Evolutionary conservation across 1,284 basidiomycete genomes (phyloP).

Genomic region (Dichomitus squalens): DNA sequence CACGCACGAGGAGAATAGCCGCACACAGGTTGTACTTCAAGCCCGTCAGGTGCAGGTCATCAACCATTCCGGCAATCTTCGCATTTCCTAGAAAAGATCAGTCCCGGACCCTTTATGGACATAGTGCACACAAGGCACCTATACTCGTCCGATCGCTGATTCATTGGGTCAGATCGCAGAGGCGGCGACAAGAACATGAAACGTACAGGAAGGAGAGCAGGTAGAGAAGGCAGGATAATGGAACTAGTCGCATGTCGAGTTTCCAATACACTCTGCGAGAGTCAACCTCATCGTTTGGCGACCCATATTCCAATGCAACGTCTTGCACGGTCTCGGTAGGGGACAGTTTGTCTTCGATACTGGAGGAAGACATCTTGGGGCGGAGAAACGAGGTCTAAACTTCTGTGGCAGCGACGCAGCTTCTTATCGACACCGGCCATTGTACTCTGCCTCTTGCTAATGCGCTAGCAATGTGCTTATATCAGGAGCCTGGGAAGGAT

Average conservation of each 20-base stretch:
- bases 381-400: background rate
- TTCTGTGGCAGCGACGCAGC: background rate
- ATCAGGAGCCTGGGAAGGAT: too few species aligned
- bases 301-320: background rate
- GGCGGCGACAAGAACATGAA: background rate
- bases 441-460: too few species aligned
- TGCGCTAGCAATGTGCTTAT: too few species aligned
- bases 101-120: slow-evolving; percentile 22
- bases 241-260: slow-evolving; percentile 40
- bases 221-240: slow-evolving; percentile 61
- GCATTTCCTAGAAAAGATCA: slow-evolving; percentile 25
- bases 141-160: slow-evolving; percentile 67
- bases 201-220: slow-evolving; percentile 44
- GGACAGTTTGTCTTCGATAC: background rate
- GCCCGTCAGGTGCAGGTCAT: slow-evolving; percentile 18
- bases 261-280: slow-evolving; percentile 22
- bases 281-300: background rate
- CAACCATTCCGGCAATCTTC: slow-evolving; percentile 20
- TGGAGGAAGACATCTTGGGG: background rate
- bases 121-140: slow-evolving; percentile 51
- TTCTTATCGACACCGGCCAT: background rate
- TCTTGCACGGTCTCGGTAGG: background rate
- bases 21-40: slow-evolving; percentile 21
- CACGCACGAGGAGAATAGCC: slow-evolving; percentile 19
- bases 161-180: slow-evolving; percentile 38